Evolutionary conservation across 2,329 filamentous ascomycete genomes (phyloP), one percentile per base, ranked within the genome.

Genomic region (Incumbomyces delicatus): DNA sequence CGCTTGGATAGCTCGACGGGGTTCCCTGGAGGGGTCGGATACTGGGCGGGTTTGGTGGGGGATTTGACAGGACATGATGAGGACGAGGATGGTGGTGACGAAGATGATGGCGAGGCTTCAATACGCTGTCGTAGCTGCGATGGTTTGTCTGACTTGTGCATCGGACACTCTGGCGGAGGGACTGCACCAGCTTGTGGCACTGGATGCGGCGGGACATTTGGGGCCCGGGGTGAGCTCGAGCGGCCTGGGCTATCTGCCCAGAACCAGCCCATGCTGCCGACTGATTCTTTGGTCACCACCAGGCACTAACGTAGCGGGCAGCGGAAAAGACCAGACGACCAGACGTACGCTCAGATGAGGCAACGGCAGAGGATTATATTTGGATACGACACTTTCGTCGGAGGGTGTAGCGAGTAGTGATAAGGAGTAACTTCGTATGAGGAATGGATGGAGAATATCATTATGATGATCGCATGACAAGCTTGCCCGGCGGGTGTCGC

Each of bases 181-280:
- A 73, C 63, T 47, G 69, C 70, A 56, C 66, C 65, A 41, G 70
- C 63, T 51, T 61, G 61, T 29, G 72, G 67, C 51, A 70, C 63
- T 50, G 67, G 68, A 58, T 72, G 74, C 51, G 73, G 71, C 52
- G 70, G 68, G 57, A 49, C 13, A 22, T 46, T 30, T 59, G 58
- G 38, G 63, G 50, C 46, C 22, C 22, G 22, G 22, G 8, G 5
- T 63, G 61, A 45, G 69, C 55, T 45, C 3, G 50, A 49, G 16
- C 67, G 59, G 51, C 83, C 78, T 3, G 49, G 52, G 16, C 68
- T 59, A 50, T 83, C 78, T 66, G 79, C 77, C 80, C 80, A 84
- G 58, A 84, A 83, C 80, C 80, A 84, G 59, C 80, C 80, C 80
- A 83, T 83, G n/a, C 46, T 39, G 39, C 29, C 14, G 22, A 27